Base-by-base conservation (phyloP, 176 grass and related monocot species). In the Avena eriantha region DNA sequence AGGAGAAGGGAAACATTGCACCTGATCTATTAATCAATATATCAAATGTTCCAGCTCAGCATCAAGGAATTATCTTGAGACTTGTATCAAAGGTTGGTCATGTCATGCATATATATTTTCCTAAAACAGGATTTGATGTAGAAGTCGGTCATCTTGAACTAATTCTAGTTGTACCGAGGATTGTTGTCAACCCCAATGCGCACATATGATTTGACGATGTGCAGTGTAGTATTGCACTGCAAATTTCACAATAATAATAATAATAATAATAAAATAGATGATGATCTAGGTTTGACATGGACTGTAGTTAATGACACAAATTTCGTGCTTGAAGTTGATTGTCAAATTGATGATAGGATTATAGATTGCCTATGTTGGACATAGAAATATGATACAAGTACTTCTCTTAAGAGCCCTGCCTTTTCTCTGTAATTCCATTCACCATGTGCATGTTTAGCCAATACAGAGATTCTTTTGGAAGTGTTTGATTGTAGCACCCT, bases 31-130 rank as follows among this genome's bases (percentile, higher is more conserved):
- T 98, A 81, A 77, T 91, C 53, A 89, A 90, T 87, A 80, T 98
- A 87, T 89, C 93, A 79, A 94, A 76, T 79, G 61, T 83, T 87
- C 81, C 96, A 71, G 67, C 84, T 82, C 93, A 98, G 64, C 96
- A 98, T 89, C 96, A 95, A 88, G 90, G 86, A 83, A 92, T 92
- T 57, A 92, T 98, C 73, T 87, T 98, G 93, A 91, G 93, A 78
- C 94, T 95, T 53, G 87, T 95, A 73, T 69, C 87, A 43, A 95
- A 94, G 96, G 96, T 98, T 82, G 73, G 86, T 56, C 64, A 68
- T 72, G 53, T n/a, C 70, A 43, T 69, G 43, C 43, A 69, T 53
- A 69, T 69, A 69, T 75, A 39, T 80, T n/a, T 14, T 80, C 57
- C 21, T 58, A 63, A 65, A 41, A 31, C 7, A 39, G 45, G 47